A percentile compares a stretch with the other conserved stretches of the same genome.
phyloP scores from a whole-genome alignment of 352 stramenopile genomes.

The Pilasporangium apinafurcum region DNA sequence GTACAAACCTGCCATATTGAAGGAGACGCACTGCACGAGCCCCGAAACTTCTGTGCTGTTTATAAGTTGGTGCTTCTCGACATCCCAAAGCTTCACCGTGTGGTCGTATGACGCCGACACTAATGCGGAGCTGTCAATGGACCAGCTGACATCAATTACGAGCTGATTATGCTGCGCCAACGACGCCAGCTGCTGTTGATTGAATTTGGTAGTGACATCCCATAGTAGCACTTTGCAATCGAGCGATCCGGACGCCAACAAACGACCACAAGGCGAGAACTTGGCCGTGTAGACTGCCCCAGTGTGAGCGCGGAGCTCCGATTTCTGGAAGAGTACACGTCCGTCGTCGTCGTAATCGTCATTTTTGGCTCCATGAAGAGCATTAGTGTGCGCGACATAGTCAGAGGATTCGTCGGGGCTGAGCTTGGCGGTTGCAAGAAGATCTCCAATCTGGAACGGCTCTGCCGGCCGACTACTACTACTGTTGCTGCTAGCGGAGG shows the following conservation, averaged over 20 bases:
- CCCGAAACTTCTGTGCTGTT: slow-evolving; percentile 64
- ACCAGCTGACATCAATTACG: slow-evolving; percentile 83
- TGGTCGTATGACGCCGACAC: slow-evolving; percentile 84
- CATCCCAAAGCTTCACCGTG: slow-evolving; percentile 85
- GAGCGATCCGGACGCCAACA: slow-evolving; percentile 73
- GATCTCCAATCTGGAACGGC: slow-evolving; percentile 66
- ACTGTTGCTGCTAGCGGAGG: slow-evolving; percentile 7
- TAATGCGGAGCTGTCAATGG: slow-evolving; percentile 64
- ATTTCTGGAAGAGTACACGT: slow-evolving; percentile 77
- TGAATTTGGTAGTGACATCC: slow-evolving; percentile 87
- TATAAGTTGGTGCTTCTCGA: slow-evolving; percentile 64
- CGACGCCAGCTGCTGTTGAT: slow-evolving; percentile 77
- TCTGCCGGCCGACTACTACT: slow-evolving; percentile 15
- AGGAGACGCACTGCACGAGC: slow-evolving; percentile 80
- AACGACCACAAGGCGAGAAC: slow-evolving; percentile 76
- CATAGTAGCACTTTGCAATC: slow-evolving; percentile 81
- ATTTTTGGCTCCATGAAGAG: slow-evolving; percentile 39
- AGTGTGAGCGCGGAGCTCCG: slow-evolving; percentile 63
- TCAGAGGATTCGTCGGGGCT: slow-evolving; percentile 24
- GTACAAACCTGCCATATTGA: slow-evolving; percentile 58
- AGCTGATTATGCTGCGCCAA: slow-evolving; percentile 73
- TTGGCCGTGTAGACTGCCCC: slow-evolving; percentile 85
- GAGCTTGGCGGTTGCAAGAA: slow-evolving; percentile 40
- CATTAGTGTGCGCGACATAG: slow-evolving; percentile 18
- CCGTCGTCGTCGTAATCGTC: slow-evolving; percentile 57